Evolutionary conservation across 176 grass and related monocot genomes (phyloP), one percentile per base, ranked within the genome.

Genomic region (Themeda triandra): DNA sequence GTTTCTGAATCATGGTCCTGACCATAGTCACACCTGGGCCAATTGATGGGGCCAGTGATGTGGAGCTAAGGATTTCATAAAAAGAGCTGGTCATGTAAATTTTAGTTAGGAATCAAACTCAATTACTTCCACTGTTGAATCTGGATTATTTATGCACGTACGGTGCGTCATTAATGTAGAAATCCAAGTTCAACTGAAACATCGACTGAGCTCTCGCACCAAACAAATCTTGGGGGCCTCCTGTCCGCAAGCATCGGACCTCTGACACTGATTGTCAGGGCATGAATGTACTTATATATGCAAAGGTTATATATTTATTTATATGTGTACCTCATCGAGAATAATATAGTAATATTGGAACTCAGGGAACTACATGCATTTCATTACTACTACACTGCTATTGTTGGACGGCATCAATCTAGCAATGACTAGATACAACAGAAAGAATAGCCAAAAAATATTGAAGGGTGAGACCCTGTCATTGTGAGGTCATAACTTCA

Each of bases 381-480:
- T 64, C n/a, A n/a, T n/a, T 17, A 76, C 39, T 69, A 19, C 70
- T 81, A 80, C 35, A 76, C 23, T 62, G 63, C 87, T 60, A 74
- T 29, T 32, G 69, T 42, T 29, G 36, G 59, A 84, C 23, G 63
- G 42, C 60, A 89, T 18, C 49, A 81, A 81, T 80, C 70, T 81
- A 85, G 24, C 53, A 35, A 72, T 58, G 64, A 77, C 71, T 64
- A 56, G 39, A 78, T 82, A 78, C 73, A 58, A 56, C 27, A 78
- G 21, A 82, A 54, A 35, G 42, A 82, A 82, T 77, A 82, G 25
- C 83, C 64, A 53, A 63, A 51, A 44, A 69, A 27, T 6, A 1
- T 37, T 25, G 6, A 40, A 46, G 23, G 27, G 41, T 45, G 1
- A 4, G 58, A 70, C 79, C 23, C 13, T 4, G 35, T 31, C 13